Base-by-base conservation (phyloP, 1,284 basidiomycete species). In the Ganoderma resinaceum region DNA sequence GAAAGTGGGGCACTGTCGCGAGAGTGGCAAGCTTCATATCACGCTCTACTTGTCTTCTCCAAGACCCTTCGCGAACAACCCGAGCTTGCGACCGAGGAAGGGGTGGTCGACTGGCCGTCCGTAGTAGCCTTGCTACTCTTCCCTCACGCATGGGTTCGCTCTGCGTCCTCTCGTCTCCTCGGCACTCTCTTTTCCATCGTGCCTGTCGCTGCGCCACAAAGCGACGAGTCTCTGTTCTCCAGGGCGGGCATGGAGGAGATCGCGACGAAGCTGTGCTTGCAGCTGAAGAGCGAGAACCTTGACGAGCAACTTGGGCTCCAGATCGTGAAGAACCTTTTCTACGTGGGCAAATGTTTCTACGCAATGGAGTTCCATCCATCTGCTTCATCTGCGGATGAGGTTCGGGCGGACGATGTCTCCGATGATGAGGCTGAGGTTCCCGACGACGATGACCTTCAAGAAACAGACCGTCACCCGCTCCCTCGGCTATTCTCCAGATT, bases 111-210 rank as follows among this genome's bases (percentile, higher is more conserved):
- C 3, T 97, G 95, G 95, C 74, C 81, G 26, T 78, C 83, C 0
- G 83, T 98, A 53, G 82, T 89, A 23, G 76, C 84, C 0, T 89
- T 95, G 75, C 86, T 99, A 2, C 84, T 95, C 11, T 98, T 93
- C 81, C 96, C 97, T 14, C 97, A 99, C 80, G 89, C 94, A 4
- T 99, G 97, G 97, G 95, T 98, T 1, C 91, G 97, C 40, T 89
- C 90, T 16, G 93, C 93, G 0, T 86, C 96, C 0, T 92, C 92
- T 72, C 88, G 95, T 58, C 84, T 96, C 8, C 79, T 98, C 1
- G 95, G 95, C 6, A 77, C 86, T 7, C 80, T 97, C 8, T 95
- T 95, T 77, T 84, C 87, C 1, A 76, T 81, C 11, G 78, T 85
- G 0, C 84, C 89, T 9, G 78, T 84, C 9, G 74, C 79, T 9